phyloP scores from a whole-genome alignment of 495 filamentous ascomycete species.

The Talaromyces proteolyticus region DNA sequence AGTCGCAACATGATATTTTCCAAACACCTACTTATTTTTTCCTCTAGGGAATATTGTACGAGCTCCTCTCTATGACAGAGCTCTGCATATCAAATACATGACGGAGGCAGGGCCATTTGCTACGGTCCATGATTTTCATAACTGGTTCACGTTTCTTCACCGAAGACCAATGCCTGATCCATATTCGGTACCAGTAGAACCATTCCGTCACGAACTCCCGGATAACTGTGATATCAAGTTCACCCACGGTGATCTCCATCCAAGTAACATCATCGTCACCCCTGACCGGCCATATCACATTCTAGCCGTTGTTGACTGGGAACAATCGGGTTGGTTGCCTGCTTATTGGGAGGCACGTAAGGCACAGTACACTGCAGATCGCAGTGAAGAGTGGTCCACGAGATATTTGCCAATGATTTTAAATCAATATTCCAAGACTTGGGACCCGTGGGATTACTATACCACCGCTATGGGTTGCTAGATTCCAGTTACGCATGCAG shows the following conservation, averaged over 20 bases:
- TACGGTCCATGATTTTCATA: constrained; percentile 19
- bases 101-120: constrained; percentile 22
- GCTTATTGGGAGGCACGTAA: constrained; percentile 44
- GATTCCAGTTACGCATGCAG: not conserved
- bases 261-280: constrained; percentile 38
- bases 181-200: constrained; percentile 21
- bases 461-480: constrained; percentile 19
- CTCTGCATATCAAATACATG: constrained; percentile 16
- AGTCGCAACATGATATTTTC: constrained; percentile 1
- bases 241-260: constrained; percentile 40
- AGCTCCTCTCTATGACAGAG: constrained; percentile 20
- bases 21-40: constrained; percentile 4
- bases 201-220: constrained; percentile 19
- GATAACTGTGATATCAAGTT: constrained; percentile 33
- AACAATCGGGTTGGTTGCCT: constrained; percentile 43
- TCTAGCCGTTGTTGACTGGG: constrained; percentile 39
- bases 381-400: constrained; percentile 18
- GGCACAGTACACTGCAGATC: constrained; percentile 22
- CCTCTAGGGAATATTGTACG: constrained; percentile 13
- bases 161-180: constrained; percentile 22
- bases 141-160: constrained; percentile 22
- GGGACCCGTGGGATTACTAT: constrained; percentile 27
- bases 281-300: constrained; percentile 19
- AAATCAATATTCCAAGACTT: constrained; percentile 16
- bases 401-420: constrained; percentile 21